A percentile compares a stretch with the other conserved stretches of the same genome.
phyloP scores from a whole-genome alignment of 2,329 filamentous ascomycete genomes.

The Fusarium oligoseptatum region DNA sequence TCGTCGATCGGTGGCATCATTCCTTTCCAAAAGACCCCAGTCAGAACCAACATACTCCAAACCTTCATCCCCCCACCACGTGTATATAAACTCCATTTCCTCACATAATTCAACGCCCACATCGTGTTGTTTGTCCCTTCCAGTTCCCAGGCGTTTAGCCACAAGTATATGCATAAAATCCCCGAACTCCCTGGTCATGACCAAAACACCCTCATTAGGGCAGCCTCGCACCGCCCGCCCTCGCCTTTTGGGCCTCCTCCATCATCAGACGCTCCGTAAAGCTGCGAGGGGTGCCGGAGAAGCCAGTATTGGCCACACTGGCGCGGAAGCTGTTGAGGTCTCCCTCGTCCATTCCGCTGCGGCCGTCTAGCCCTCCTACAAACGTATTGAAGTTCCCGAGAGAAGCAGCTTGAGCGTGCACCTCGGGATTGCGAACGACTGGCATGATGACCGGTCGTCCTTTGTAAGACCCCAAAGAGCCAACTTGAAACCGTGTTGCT shows the following conservation, averaged over 20 bases:
- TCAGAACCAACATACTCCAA: conserved; percentile 12
- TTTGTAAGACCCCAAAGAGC: conserved; percentile 67
- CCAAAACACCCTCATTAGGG: conserved; percentile 32
- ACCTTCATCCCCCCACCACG: conserved; percentile 16
- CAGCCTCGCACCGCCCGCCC: conserved; percentile 33
- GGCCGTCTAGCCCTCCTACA: conserved; percentile 67
- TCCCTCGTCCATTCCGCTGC: conserved; percentile 62
- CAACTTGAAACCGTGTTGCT: conserved; percentile 52
- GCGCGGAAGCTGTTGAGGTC: conserved; percentile 60
- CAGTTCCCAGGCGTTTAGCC: conserved; percentile 39
- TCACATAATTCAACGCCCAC: conserved; percentile 47
- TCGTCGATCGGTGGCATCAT: conserved; percentile 17
- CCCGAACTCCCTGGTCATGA: conserved; percentile 41
- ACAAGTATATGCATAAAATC: conserved; percentile 37
- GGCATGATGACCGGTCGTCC: conserved; percentile 66
- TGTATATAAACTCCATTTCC: conserved; percentile 41
- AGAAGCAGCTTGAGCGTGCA: conserved; percentile 63
- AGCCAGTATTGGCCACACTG: conserved; percentile 55
- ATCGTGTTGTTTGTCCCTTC: conserved; percentile 41
- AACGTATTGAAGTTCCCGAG: conserved; percentile 64
- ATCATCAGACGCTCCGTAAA: conserved; percentile 64
- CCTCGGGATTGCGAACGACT: conserved; percentile 62
- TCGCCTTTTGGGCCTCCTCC: conserved; percentile 58
- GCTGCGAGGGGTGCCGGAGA: conserved; percentile 60
- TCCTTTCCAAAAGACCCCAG: conserved; percentile 17